Base-by-base conservation (phyloP, 805 yeast genomes). In the Komagataella mondaviorum region DNA sequence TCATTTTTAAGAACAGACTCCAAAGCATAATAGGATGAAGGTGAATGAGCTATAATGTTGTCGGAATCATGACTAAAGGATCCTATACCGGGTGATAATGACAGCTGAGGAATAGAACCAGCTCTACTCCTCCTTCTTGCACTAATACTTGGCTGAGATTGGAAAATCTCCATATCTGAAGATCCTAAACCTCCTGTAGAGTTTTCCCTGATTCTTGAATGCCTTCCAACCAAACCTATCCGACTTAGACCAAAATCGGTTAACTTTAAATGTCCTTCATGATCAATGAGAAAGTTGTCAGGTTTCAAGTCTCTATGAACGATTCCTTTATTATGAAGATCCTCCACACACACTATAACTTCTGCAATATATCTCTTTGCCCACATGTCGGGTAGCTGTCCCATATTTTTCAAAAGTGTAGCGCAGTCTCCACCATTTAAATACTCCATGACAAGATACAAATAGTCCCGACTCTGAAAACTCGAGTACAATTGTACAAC, bases 301-400 rank as follows among this genome's bases (percentile, higher is more conserved):
- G 99, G 99, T 63, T 93, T 93, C 61, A 93, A 71, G 65, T 93
- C 99, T 59, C 96, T 81, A 66, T 93, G 99, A 51, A 93, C 85
- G 49, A 95, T 88, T 0, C 96, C 96, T 58, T 85, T 77, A 50
- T 77, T 70, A 67, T 93, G 99, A 60, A 93, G 73, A 61, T 90
- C 96, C 56, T 83, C 85, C 2, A 93, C 93, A 1, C 96, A 97
- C 22, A 87, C 83, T 18, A 90, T 81, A 1, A 90, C 88, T 62
- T 93, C 99, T 0, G 96, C 90, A 51, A 88, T 76, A 58, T 93
- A 93, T 56, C 86, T 75, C 55, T 75, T 81, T 0, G 88, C 80
- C 98, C 98, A 93, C 46, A 80, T 80, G 56, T 85, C 87, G 0
- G 96, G 91, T 22, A 93, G 66, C 1, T 82, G 81, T 0, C 96